Evolutionary conservation across 345 rosid genomes (phyloP).

Genomic region (Sonneratia caseolaris): DNA sequence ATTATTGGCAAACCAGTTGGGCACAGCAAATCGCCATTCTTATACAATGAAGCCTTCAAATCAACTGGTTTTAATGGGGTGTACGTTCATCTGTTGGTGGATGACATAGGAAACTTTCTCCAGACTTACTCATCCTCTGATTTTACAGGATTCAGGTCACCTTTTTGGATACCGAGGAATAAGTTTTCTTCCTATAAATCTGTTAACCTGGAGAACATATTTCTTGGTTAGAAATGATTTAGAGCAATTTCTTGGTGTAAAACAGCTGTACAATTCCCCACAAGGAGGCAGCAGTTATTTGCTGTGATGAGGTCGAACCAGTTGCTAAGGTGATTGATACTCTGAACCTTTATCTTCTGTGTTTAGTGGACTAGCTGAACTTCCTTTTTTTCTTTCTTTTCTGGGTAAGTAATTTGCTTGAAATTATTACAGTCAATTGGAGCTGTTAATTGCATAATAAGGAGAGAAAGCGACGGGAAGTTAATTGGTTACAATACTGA

Average conservation of each 20-base stretch:
- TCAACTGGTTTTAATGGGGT: slow-evolving; percentile 72
- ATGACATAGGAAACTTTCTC: slow-evolving; percentile 60
- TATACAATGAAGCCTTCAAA: slow-evolving; percentile 84
- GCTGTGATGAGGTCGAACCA: slow-evolving; percentile 83
- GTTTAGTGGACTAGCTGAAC: neutral
- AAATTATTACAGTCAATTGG: slow-evolving; percentile 59
- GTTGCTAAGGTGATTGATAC: slow-evolving; percentile 58
- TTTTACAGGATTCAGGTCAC: slow-evolving; percentile 86
- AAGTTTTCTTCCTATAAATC: neutral
- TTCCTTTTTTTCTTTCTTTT: neutral
- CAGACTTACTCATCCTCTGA: slow-evolving; percentile 67
- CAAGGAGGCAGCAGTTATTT: slow-evolving; percentile 73
- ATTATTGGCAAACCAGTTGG: slow-evolving; percentile 88
- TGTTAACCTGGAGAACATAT: neutral
- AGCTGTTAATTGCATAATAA: slow-evolving; percentile 81
- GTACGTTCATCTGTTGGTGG: slow-evolving; percentile 70
- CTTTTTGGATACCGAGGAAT: slow-evolving; percentile 3
- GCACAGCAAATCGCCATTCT: slow-evolving; percentile 87
- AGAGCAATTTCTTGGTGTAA: slow-evolving; percentile 8
- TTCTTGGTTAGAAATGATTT: neutral
- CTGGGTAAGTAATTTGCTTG: neutral
- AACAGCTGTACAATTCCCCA: slow-evolving; percentile 88
- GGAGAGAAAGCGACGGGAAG: slow-evolving; percentile 69
- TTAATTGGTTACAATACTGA: slow-evolving; percentile 79
- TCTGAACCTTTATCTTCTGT: neutral